Evolutionary conservation across 495 filamentous ascomycete species (phyloP).

Genomic region (Lasiosphaeria ovina): DNA sequence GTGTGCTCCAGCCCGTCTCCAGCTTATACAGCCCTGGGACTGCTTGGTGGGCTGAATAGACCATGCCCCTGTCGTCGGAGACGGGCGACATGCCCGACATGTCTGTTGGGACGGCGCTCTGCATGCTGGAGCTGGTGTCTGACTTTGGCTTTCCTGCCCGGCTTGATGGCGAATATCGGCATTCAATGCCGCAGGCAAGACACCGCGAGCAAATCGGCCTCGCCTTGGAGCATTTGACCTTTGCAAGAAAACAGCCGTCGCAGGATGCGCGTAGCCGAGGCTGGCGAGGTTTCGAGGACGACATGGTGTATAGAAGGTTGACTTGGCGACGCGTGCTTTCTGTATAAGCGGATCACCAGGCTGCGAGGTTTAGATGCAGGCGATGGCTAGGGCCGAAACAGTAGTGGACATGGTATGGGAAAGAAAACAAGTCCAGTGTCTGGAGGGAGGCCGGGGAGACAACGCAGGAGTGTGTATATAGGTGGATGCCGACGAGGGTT

Average conservation of each 20-base stretch:
- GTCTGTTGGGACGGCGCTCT: conserved; percentile 18
- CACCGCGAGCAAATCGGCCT: conserved; percentile 51
- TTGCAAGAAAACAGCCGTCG: conserved; percentile 55
- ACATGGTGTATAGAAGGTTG: conserved; percentile 25
- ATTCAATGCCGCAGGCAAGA: conserved; percentile 45
- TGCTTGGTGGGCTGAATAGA: conserved; percentile 20
- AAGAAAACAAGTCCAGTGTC: conserved; percentile 9
- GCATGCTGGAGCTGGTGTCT: conserved; percentile 30
- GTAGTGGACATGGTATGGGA: conserved; percentile 23
- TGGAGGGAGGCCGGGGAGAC: neutral
- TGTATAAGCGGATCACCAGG: neutral
- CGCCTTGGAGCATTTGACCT: conserved; percentile 54
- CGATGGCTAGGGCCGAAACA: conserved; percentile 11
- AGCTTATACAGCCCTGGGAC: conserved; percentile 28
- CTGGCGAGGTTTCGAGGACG: conserved; percentile 36
- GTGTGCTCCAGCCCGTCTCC: conserved; percentile 36
- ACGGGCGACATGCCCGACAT: conserved; percentile 22
- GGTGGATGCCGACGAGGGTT: conserved; percentile 5
- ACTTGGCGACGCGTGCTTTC: conserved; percentile 1
- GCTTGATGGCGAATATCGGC: conserved; percentile 51
- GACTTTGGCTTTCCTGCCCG: conserved; percentile 46
- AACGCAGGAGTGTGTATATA: conserved; percentile 7
- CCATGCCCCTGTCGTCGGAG: conserved; percentile 31
- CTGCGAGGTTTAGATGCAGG: conserved; percentile 9
- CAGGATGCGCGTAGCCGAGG: conserved; percentile 50